phyloP scores from a whole-genome alignment of 208 protist species.

The Trypanosoma theileri region DNA sequence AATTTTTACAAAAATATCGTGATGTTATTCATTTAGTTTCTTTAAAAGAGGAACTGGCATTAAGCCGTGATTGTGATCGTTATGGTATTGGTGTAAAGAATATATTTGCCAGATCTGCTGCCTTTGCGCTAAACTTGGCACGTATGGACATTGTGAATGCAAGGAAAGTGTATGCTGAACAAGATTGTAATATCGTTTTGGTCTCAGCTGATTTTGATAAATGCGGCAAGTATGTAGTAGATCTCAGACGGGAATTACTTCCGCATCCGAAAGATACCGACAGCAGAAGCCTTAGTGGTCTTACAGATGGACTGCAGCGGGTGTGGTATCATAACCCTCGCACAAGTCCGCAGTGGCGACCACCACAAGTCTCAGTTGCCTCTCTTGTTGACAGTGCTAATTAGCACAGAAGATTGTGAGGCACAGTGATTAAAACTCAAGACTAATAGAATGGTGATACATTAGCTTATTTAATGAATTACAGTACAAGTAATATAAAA shows the following conservation, averaged over 20 bases:
- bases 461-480: not conserved
- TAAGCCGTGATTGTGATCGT: constrained; percentile 64
- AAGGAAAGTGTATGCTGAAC: constrained; percentile 35
- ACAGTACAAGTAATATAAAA: constrained; percentile 1
- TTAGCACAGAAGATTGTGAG: not conserved
- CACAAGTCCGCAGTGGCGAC: constrained; percentile 69
- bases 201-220: constrained; percentile 52
- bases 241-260: constrained; percentile 42
- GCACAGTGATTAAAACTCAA: not conserved
- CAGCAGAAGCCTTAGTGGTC: constrained; percentile 3
- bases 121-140: constrained; percentile 69
- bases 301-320: constrained; percentile 45
- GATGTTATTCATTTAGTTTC: constrained; percentile 79
- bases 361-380: constrained; percentile 52
- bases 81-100: constrained; percentile 70
- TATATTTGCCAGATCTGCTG: constrained; percentile 54
- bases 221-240: constrained; percentile 70
- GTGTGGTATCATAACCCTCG: constrained; percentile 84
- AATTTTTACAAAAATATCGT: constrained; percentile 64
- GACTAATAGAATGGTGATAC: too few species aligned
- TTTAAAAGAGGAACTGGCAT: constrained; percentile 68
- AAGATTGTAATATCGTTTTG: constrained; percentile 35
- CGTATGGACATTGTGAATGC: constrained; percentile 29
- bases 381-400: constrained; percentile 9
- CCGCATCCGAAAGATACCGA: not conserved